A percentile compares a stretch with the other conserved stretches of the same genome.
phyloP scores from a whole-genome alignment of 1,284 basidiomycete species.

The Spongispora temasekensis region DNA sequence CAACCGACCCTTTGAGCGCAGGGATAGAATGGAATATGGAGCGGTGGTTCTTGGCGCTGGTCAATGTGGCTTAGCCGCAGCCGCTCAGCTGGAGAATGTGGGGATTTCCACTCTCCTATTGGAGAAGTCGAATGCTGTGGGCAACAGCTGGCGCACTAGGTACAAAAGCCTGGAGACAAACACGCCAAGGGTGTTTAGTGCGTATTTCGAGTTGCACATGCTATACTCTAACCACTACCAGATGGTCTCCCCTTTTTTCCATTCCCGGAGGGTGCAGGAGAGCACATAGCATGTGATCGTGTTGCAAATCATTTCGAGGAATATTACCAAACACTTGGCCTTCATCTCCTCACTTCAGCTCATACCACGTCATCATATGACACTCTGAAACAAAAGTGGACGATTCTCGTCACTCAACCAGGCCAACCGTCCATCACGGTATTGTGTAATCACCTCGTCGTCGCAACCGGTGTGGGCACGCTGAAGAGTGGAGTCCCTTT shows the following conservation, averaged over 20 bases:
- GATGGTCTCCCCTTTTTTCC: slow-evolving; percentile 14
- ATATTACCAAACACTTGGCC: slow-evolving; percentile 15
- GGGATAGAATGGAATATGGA: slow-evolving; percentile 6
- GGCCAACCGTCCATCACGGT: slow-evolving; percentile 4
- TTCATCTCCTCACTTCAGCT: slow-evolving; percentile 13
- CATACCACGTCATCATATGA: slow-evolving; percentile 6
- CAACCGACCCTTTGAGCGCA: slow-evolving; percentile 1
- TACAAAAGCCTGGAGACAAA: slow-evolving; percentile 19
- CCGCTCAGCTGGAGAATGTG: slow-evolving; percentile 17
- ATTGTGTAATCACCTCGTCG: slow-evolving; percentile 7
- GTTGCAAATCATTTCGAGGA: slow-evolving; percentile 16
- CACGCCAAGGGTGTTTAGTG: slow-evolving; percentile 19
- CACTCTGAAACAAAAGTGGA: slow-evolving; percentile 5
- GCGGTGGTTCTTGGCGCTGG: slow-evolving; percentile 20
- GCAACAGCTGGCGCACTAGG: slow-evolving; percentile 19
- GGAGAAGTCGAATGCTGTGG: slow-evolving; percentile 12
- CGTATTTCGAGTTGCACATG: neutral
- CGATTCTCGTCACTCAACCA: neutral
- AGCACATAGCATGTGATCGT: slow-evolving; percentile 4
- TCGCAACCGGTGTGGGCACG: slow-evolving; percentile 13
- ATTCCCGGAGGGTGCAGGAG: slow-evolving; percentile 10
- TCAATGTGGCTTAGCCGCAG: slow-evolving; percentile 20
- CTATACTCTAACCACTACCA: neutral
- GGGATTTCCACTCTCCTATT: slow-evolving; percentile 15
- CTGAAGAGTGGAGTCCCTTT: slow-evolving; percentile 7